Evolutionary conservation across 1,139 yeast species (phyloP), one percentile per base, ranked within the genome.

Genomic region (Hansenula sp.): DNA sequence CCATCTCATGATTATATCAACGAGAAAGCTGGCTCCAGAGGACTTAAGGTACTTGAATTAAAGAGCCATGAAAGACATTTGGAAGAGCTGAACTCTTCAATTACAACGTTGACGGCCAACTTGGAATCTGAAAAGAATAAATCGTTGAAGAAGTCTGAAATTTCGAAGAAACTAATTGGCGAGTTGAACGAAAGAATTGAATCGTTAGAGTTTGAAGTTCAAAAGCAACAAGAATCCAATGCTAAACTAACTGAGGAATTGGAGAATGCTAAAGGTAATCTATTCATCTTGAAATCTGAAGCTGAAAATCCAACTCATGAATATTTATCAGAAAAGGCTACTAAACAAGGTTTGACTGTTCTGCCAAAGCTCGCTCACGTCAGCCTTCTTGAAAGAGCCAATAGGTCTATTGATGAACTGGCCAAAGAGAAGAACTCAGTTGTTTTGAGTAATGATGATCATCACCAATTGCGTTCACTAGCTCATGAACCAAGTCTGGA

Each of bases 171-270:
- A n/a, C 43, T 62, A 1, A 40, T 56, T 18, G 58, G 58, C 5
- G 67, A 67, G 41, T 48, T 74, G 36, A 49, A 44, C n/a, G 52
- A 51, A 12, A 67, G 66, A 42, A 66, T 70, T 6, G 21, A 42
- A 2, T 25, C 28, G 3, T 40, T 47, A 5, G 42, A 45, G 15
- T 9, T 41, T 4, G 47, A 50, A 36, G 40, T 36, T 19, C 45
- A 42, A 18, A 50, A 46, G 4, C 16, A 49, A 7, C 27, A 35
- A 4, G 35, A 38, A 3, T 24, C 34, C 1, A 30, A 44, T n/a
- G 16, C 30, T 12, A 6, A 41, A 1, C 28, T 51, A 28, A 42
- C 48, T 3, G 55, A 62, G 31, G 47, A 53, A 49, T 56, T 32
- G 19, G 51, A 41, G 46, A 54, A 47, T 50, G 73, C 38, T 21